phyloP scores from a whole-genome alignment of 345 rosid species.

The Durio zibethinus region DNA sequence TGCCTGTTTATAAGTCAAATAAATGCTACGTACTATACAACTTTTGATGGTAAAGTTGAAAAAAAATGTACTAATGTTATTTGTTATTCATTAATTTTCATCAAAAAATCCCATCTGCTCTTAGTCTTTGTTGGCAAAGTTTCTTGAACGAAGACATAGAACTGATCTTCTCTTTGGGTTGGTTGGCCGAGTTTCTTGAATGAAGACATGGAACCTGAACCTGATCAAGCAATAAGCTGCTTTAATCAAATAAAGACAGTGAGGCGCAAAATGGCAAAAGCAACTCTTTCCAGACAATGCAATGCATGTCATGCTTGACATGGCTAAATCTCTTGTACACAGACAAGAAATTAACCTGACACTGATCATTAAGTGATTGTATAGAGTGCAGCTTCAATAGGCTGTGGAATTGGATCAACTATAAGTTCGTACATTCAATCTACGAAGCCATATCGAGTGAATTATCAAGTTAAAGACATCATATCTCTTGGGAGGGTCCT shows the following conservation, averaged over 20 bases:
- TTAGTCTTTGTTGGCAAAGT: too few species aligned
- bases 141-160: too few species aligned
- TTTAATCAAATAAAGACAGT: too few species aligned
- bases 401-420: conserved; percentile 11
- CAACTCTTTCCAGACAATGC: background rate
- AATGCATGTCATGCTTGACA: background rate
- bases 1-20: too few species aligned
- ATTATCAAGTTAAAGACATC: conserved; percentile 72
- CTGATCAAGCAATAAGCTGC: background rate
- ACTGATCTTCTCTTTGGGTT: too few species aligned
- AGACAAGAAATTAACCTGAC: background rate
- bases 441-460: conserved; percentile 73
- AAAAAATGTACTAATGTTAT: too few species aligned
- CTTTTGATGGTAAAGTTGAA: too few species aligned
- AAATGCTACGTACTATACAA: too few species aligned
- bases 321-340: background rate
- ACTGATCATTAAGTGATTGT: background rate
- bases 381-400: too few species aligned
- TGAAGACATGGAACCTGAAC: background rate
- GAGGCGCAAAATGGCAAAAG: background rate
- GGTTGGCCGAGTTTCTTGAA: background rate
- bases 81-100: too few species aligned
- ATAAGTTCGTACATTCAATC: conserved; percentile 40
- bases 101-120: too few species aligned
- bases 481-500: conserved; percentile 59